Base-by-base conservation (phyloP, 2,329 filamentous ascomycete genomes). In the Cercospora berteroae region DNA sequence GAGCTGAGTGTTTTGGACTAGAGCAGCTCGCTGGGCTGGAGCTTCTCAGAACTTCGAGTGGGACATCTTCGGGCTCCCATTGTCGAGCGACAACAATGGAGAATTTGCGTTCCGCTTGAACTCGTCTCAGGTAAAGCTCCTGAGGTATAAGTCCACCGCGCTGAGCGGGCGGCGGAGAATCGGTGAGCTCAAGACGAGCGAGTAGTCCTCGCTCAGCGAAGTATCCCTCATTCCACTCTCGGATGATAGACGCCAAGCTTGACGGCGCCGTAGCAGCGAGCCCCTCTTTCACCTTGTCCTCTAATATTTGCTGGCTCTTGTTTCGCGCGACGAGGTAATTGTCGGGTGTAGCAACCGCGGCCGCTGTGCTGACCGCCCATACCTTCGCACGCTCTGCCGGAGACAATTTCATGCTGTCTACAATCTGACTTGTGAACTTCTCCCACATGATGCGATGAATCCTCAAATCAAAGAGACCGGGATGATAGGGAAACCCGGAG, bases 171-270 rank as follows among this genome's bases (percentile, higher is more conserved):
- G 64, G 69, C 9, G 69, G 68, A 8, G 67, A 60, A 42, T 73
- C 68, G 58, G 65, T 69, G n/a, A 74, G 67, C 67, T 73, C 69
- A 23, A 74, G 65, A 16, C 60, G 60, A 7, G 67, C 73, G 25
- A 62, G 50, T 1, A 74, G 67, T 20, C 72, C 72, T n/a, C 70
- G 71, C 33, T 71, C 61, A 0, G 52, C 66, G 63, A 74, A 74
- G 57, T 74, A 74, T 27, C 50, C 60, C 10, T 70, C 65, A 60
- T 74, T 74, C 73, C 73, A 74, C 25, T 69, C 66, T n/a, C 68
- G 65, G 18, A 74, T 63, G 13, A 69, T 63, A n/a, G 66, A 66
- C 9, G 69, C 71, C n/a, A 74, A 60, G 25, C 67, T 67, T 33
- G 61, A 67, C 55, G 68, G 67, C 5, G 65, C 66, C 16, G 61